phyloP scores from a whole-genome alignment of 345 rosid genomes.

The Salix koriyanagi region DNA sequence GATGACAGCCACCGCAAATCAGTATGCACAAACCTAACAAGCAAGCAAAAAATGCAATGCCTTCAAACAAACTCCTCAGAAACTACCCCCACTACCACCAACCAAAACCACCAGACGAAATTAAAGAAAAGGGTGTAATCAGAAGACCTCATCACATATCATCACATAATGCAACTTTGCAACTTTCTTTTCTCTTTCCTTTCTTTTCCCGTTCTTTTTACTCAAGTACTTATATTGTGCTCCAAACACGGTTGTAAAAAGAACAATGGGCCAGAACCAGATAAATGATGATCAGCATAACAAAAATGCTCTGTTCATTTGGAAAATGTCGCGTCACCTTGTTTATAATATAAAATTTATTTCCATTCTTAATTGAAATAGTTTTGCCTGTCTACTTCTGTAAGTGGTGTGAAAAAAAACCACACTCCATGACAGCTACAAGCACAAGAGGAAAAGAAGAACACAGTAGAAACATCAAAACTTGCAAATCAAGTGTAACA shows the following conservation, averaged over 20 bases:
- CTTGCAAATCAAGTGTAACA: neutral
- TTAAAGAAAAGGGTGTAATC: constrained; percentile 30
- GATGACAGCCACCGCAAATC: constrained; percentile 29
- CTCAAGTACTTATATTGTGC: constrained; percentile 9
- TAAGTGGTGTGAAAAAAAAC: neutral
- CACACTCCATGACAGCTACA: neutral
- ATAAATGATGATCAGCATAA: neutral
- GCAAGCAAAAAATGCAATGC: constrained; percentile 49
- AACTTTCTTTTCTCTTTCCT: constrained; percentile 7
- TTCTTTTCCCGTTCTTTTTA: constrained; percentile 16
- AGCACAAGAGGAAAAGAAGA: neutral
- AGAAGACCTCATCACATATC: constrained; percentile 18
- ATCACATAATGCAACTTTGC: constrained; percentile 1
- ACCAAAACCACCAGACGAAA: constrained; percentile 37
- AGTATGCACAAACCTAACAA: constrained; percentile 32
- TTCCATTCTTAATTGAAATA: neutral
- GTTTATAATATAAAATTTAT: neutral
- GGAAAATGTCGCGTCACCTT: neutral
- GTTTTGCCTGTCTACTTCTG: neutral
- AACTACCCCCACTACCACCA: constrained; percentile 91
- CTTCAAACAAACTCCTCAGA: constrained; percentile 86
- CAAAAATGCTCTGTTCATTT: neutral
- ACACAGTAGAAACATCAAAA: neutral
- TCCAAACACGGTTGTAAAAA: neutral
- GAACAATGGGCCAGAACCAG: constrained; percentile 1